Conservation (phyloP, 768 basidiomycete species). For the Phaeotremella skinneri region DNA sequence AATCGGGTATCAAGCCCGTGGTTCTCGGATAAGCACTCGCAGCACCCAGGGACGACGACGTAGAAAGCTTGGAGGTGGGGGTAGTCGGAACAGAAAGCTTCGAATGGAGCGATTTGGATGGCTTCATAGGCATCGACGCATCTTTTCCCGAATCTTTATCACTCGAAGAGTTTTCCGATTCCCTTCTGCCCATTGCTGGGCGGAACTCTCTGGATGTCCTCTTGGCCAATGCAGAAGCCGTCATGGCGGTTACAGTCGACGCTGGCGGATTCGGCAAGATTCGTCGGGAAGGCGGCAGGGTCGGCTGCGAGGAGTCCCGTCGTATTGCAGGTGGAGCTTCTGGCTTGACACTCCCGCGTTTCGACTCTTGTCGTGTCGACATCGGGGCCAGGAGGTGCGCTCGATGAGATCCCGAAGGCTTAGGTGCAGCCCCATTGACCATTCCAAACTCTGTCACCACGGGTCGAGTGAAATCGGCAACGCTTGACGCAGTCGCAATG, state of each 20-base stretch:
- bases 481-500: conserved; percentile 22
- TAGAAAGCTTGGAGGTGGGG: conserved; percentile 23
- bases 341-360: conserved; percentile 8
- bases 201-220: conserved; percentile 33
- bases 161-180: conserved; percentile 21
- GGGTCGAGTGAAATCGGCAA: conserved; percentile 26
- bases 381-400: conserved; percentile 40
- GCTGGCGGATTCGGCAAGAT: not conserved
- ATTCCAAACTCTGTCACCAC: conserved; percentile 38
- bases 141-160: conserved; percentile 16
- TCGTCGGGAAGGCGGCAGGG: conserved; percentile 22
- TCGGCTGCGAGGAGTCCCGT: conserved; percentile 23
- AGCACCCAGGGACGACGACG: conserved; percentile 42
- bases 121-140: conserved; percentile 27
- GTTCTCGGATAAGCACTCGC: conserved; percentile 25
- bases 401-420: conserved; percentile 30
- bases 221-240: conserved; percentile 38
- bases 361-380: conserved; percentile 34
- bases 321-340: conserved; percentile 17
- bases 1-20: conserved; percentile 23
- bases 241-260: conserved; percentile 36
- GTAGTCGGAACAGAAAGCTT: conserved; percentile 36
- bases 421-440: conserved; percentile 15
- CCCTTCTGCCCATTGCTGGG: conserved; percentile 11
- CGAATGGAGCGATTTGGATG: conserved; percentile 41